Evolutionary conservation across 2,329 filamentous ascomycete species (phyloP).

Genomic region (Phyllachora maydis): DNA sequence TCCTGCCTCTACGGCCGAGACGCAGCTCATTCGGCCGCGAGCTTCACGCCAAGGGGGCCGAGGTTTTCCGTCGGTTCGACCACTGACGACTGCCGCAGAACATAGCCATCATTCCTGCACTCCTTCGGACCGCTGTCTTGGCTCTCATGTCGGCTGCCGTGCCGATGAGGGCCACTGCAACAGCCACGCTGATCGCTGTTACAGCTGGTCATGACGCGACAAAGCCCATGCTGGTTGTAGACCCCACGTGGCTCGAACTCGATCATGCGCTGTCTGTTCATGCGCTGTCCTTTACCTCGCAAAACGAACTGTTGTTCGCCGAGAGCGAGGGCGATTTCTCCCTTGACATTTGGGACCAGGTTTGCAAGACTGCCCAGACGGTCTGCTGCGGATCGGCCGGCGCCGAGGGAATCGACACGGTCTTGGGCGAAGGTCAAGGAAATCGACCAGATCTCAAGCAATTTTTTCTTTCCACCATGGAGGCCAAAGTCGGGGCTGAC

Average conservation of each 20-base stretch:
- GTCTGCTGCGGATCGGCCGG: constrained; percentile 35
- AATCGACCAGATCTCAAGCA: constrained; percentile 29
- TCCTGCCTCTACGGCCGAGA: too few relatives aligned
- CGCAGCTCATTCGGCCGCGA: too few relatives aligned
- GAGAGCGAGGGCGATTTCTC: constrained; percentile 71
- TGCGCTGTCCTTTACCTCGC: constrained; percentile 63
- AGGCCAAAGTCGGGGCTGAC: constrained; percentile 28
- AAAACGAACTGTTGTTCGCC: constrained; percentile 50
- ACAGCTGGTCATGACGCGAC: constrained; percentile 16
- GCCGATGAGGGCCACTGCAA: constrained; percentile 54
- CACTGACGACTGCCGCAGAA: constrained; percentile 27
- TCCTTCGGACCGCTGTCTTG: constrained; percentile 62
- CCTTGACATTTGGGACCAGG: constrained; percentile 53
- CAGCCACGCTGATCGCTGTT: constrained; percentile 43
- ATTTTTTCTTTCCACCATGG: constrained; percentile 41
- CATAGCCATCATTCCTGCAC: constrained; percentile 57
- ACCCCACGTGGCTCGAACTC: constrained; percentile 43
- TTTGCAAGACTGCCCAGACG: constrained; percentile 40
- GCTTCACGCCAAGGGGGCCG: too few relatives aligned
- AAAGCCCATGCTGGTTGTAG: constrained; percentile 24
- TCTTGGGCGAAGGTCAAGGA: constrained; percentile 21
- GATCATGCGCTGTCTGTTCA: constrained; percentile 51
- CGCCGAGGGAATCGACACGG: constrained; percentile 17
- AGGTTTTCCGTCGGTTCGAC: too few relatives aligned
- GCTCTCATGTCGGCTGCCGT: constrained; percentile 67